A percentile compares a stretch with the other conserved stretches of the same genome.
Evolutionary conservation across 768 basidiomycete species (phyloP).

Genomic region (Serpula lacrymans): DNA sequence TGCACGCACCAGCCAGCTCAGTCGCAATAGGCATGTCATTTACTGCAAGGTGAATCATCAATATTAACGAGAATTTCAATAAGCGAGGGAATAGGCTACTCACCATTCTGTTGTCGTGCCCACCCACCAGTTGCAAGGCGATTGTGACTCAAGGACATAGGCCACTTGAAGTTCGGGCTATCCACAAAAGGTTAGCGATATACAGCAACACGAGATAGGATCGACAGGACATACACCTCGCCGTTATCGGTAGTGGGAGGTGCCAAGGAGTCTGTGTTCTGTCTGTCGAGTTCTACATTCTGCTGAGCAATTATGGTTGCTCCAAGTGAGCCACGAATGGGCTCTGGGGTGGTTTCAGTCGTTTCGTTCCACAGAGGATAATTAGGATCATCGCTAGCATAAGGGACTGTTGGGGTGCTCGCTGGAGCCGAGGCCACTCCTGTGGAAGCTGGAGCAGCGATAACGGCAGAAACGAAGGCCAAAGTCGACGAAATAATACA

Average conservation of each 20-base stretch:
- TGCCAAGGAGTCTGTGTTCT: slow-evolving; percentile 56
- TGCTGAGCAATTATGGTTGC: slow-evolving; percentile 52
- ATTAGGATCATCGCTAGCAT: slow-evolving; percentile 46
- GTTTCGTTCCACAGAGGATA: slow-evolving; percentile 35
- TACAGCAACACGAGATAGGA: neutral
- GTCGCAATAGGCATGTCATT: slow-evolving; percentile 38
- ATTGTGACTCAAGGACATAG: slow-evolving; percentile 58
- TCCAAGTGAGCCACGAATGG: slow-evolving; percentile 44
- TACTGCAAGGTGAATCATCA: slow-evolving; percentile 27
- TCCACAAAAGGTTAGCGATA: neutral
- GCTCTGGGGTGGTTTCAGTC: slow-evolving; percentile 30
- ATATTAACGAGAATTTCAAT: neutral
- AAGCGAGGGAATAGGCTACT: slow-evolving; percentile 7
- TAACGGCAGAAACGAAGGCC: slow-evolving; percentile 14
- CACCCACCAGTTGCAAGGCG: slow-evolving; percentile 62
- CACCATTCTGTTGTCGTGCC: slow-evolving; percentile 61
- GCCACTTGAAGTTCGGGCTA: slow-evolving; percentile 57
- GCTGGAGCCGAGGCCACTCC: slow-evolving; percentile 23
- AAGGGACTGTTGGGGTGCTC: slow-evolving; percentile 41
- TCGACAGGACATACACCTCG: slow-evolving; percentile 31
- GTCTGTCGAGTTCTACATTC: slow-evolving; percentile 49
- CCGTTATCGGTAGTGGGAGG: slow-evolving; percentile 65
- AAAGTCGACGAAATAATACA: slow-evolving; percentile 25
- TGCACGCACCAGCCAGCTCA: slow-evolving; percentile 26
- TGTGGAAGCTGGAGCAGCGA: slow-evolving; percentile 18